phyloP scores from a whole-genome alignment of 2,329 filamentous ascomycete species.

The Ophiostoma himal-ulmi region DNA sequence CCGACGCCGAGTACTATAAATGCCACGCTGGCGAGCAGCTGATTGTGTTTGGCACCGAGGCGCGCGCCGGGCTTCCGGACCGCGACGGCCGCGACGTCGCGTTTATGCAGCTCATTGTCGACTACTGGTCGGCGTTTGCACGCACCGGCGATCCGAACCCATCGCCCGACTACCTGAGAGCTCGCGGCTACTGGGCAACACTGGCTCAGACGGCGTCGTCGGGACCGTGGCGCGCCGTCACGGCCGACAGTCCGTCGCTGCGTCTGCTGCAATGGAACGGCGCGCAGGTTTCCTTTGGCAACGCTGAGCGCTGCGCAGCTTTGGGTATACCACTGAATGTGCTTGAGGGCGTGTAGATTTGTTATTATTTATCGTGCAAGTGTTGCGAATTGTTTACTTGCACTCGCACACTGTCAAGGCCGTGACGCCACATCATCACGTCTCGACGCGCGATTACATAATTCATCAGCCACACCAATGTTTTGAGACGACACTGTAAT shows the following conservation, averaged over 20 bases:
- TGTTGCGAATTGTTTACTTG: no score
- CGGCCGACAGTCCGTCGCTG: neutral
- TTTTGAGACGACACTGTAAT: neutral
- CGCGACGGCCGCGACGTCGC: constrained; percentile 35
- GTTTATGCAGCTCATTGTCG: constrained; percentile 33
- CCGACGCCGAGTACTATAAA: constrained; percentile 37
- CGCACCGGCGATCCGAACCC: constrained; percentile 33
- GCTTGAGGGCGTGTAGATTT: neutral
- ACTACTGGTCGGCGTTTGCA: constrained; percentile 36
- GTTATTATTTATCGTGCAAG: no score
- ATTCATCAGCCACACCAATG: neutral
- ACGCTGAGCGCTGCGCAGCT: neutral
- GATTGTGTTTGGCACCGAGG: constrained; percentile 36
- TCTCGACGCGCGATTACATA: neutral
- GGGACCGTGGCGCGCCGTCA: constrained; percentile 29
- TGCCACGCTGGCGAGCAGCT: constrained; percentile 39
- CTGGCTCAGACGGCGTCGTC: constrained; percentile 29
- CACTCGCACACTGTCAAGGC: neutral
- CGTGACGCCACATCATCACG: neutral
- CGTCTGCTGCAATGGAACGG: neutral
- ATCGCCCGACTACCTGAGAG: constrained; percentile 31
- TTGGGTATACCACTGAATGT: neutral
- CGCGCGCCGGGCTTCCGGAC: constrained; percentile 32
- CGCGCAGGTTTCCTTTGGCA: neutral
- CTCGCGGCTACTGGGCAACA: constrained; percentile 31